Percentiles rank a stretch among this genome's conserved stretches.
phyloP scores from a whole-genome alignment of 1,284 basidiomycete species.

The Cystobasidium pallidum region DNA sequence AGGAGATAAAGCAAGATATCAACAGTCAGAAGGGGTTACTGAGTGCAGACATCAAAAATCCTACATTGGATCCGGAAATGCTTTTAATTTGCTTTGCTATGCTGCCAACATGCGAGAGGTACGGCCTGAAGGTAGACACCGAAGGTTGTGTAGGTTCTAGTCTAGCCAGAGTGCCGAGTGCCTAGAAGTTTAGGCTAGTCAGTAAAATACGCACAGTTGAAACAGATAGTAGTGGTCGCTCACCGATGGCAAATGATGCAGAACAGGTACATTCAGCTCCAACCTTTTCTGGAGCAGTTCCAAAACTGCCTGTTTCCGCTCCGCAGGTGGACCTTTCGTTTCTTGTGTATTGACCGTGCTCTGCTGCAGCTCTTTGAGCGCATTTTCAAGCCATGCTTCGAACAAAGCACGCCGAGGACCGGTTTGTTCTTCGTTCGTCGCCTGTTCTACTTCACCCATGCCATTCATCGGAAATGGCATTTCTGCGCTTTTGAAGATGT shows the following conservation, averaged over 20 bases:
- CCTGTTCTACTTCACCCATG: slow-evolving; percentile 10
- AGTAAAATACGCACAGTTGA: neutral
- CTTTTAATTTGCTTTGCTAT: slow-evolving; percentile 30
- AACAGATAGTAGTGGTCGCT: neutral
- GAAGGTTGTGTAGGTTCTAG: slow-evolving; percentile 16
- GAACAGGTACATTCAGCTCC: slow-evolving; percentile 33
- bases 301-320: slow-evolving; percentile 4
- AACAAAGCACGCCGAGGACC: slow-evolving; percentile 38
- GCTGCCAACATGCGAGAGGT: slow-evolving; percentile 18
- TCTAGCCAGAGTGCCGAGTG: slow-evolving; percentile 12
- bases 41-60: neutral
- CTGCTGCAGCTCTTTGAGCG: slow-evolving; percentile 1
- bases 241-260: slow-evolving; percentile 26
- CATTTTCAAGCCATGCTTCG: slow-evolving; percentile 36
- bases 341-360: neutral
- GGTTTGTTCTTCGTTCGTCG: neutral
- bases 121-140: slow-evolving; percentile 22
- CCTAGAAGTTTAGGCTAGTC: neutral
- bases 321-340: neutral
- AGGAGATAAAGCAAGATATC: too few species aligned
- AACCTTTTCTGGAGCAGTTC: slow-evolving; percentile 28
- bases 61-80: neutral
- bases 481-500: slow-evolving; percentile 28
- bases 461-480: slow-evolving; percentile 17
- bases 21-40: too few species aligned